Evolutionary conservation across 1,139 yeast species (phyloP).

Genomic region (Kodamaea derodonti): DNA sequence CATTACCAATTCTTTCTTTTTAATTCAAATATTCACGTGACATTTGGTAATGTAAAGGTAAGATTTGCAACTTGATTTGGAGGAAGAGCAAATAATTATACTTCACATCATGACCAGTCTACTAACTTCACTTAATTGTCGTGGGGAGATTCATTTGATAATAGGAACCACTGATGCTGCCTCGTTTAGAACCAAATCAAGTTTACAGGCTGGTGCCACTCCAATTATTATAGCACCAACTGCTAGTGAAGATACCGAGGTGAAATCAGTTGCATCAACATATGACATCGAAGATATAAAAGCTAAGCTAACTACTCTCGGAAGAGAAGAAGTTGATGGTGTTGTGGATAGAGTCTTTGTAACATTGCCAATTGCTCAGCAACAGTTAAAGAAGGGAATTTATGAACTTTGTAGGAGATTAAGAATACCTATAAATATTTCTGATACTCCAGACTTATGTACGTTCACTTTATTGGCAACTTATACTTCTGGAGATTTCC

Average conservation of each 20-base stretch:
- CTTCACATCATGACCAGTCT: too few relatives aligned
- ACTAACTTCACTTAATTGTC: conserved; percentile 48
- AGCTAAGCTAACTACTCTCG: conserved; percentile 42
- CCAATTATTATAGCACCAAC: conserved; percentile 44
- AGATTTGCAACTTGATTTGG: neutral
- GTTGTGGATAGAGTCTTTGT: conserved; percentile 78
- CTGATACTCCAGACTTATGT: conserved; percentile 69
- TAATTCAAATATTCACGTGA: conserved; percentile 9
- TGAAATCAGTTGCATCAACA: conserved; percentile 3
- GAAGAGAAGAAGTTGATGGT: conserved; percentile 58
- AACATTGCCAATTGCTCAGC: conserved; percentile 31
- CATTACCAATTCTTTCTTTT: too few relatives aligned
- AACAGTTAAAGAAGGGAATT: conserved; percentile 32
- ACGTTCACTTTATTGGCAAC: conserved; percentile 78
- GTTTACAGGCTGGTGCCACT: conserved; percentile 54
- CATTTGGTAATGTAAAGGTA: conserved; percentile 9
- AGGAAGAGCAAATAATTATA: neutral
- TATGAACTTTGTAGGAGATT: conserved; percentile 49
- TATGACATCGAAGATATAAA: conserved; percentile 24
- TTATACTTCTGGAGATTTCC: conserved; percentile 67
- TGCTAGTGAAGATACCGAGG: conserved; percentile 12
- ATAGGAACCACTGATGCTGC: conserved; percentile 57
- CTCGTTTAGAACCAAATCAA: conserved; percentile 45
- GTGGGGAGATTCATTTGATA: conserved; percentile 56
- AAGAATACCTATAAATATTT: conserved; percentile 79